phyloP scores from a whole-genome alignment of 352 stramenopile species.

The Peronosclerospora sorghi region DNA sequence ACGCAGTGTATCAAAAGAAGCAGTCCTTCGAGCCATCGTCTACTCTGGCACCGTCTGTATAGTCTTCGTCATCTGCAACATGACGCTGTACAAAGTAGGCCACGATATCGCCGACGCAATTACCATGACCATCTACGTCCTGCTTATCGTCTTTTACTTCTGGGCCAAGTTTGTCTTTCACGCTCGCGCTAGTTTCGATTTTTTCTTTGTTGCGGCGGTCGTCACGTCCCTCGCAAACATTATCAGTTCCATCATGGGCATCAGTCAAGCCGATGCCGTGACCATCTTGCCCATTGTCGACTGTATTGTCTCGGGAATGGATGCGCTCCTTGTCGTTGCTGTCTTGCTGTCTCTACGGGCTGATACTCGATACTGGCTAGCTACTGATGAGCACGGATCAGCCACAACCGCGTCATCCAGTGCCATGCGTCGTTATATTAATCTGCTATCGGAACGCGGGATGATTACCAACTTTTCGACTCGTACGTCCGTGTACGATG shows the following conservation, averaged over 20 bases:
- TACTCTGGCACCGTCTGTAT: slow-evolving; percentile 52
- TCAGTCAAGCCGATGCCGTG: slow-evolving; percentile 17
- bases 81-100: slow-evolving; percentile 47
- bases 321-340: slow-evolving; percentile 54
- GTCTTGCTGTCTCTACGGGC: slow-evolving; percentile 66
- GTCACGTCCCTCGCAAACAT: slow-evolving; percentile 34
- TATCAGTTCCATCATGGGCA: slow-evolving; percentile 35
- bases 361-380: slow-evolving; percentile 78
- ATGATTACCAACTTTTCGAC: slow-evolving; percentile 86
- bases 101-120: slow-evolving; percentile 36
- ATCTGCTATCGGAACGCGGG: slow-evolving; percentile 60
- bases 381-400: slow-evolving; percentile 53
- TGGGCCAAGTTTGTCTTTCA: slow-evolving; percentile 75
- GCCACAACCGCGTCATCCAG: slow-evolving; percentile 24
- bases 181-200: slow-evolving; percentile 71
- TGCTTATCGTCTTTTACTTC: slow-evolving; percentile 59
- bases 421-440: slow-evolving; percentile 65
- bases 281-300: slow-evolving; percentile 27
- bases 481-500: slow-evolving; percentile 79
- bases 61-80: slow-evolving; percentile 44
- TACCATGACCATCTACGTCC: slow-evolving; percentile 36
- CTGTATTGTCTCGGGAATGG: slow-evolving; percentile 40
- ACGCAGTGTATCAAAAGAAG: slow-evolving; percentile 65
- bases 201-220: slow-evolving; percentile 64
- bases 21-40: slow-evolving; percentile 53